Percentiles rank a stretch among this genome's conserved stretches.
Conservation (phyloP, 225 moss, liverwort and hornwort species). For the Sphagnum tenellum region DNA sequence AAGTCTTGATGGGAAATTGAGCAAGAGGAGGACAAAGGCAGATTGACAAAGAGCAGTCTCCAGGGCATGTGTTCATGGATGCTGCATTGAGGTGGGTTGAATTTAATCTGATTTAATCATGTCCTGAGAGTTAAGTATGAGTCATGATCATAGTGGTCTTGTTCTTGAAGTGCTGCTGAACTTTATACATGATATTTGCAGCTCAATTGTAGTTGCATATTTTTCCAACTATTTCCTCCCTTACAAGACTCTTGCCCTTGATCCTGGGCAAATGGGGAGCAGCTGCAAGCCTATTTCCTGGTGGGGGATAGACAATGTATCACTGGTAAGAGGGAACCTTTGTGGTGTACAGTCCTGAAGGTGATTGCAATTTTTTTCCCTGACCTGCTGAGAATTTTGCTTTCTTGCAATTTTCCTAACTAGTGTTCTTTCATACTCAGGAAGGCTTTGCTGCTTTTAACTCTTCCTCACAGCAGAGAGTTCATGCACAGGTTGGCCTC, state of each 20-base stretch:
- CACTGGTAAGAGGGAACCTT: constrained; percentile 85
- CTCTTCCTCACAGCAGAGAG: too few relatives aligned
- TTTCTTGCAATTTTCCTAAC: not conserved
- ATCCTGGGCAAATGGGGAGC: constrained; percentile 4
- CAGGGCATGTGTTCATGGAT: constrained; percentile 68
- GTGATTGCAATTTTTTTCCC: constrained; percentile 10
- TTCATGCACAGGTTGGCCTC: constrained; percentile 55
- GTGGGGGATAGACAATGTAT: constrained; percentile 85
- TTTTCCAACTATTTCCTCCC: too few relatives aligned
- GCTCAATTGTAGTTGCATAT: too few relatives aligned
- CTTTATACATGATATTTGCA: too few relatives aligned
- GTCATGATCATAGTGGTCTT: not conserved
- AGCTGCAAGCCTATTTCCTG: constrained; percentile 92
- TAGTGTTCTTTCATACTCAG: too few relatives aligned
- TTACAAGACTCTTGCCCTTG: too few relatives aligned
- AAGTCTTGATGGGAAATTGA: too few relatives aligned
- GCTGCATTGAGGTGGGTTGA: constrained; percentile 85
- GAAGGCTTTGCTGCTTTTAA: too few relatives aligned
- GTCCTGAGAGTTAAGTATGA: constrained; percentile 9
- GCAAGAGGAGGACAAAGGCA: too few relatives aligned
- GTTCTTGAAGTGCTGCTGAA: too few relatives aligned
- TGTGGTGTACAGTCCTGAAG: constrained; percentile 87
- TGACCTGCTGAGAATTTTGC: not conserved
- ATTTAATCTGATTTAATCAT: too few relatives aligned
- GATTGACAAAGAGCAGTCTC: constrained; percentile 12